Conservation (phyloP, 2,329 filamentous ascomycete species). For the Talaromyces albobiverticillius region DNA sequence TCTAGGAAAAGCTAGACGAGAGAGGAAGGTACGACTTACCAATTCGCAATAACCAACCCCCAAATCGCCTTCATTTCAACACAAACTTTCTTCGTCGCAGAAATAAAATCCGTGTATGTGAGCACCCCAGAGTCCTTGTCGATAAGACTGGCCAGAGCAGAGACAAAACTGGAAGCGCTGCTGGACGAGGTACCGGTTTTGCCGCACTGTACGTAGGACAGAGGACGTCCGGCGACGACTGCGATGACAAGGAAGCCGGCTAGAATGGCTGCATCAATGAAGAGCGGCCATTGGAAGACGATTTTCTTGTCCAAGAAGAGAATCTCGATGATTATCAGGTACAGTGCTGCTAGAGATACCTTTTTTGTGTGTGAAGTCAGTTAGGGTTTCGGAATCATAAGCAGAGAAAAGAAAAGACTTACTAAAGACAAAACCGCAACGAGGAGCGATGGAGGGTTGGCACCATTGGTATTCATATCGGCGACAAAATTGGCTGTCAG, state of each 20-base stretch:
- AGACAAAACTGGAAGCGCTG: conserved; percentile 52
- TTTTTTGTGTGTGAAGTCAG: conserved; percentile 32
- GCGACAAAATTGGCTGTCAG: conserved; percentile 79
- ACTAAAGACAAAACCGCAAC: conserved; percentile 39
- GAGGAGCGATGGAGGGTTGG: conserved; percentile 67
- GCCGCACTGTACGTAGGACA: conserved; percentile 74
- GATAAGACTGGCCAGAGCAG: conserved; percentile 52
- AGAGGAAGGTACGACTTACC: conserved; percentile 46
- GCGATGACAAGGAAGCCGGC: conserved; percentile 76
- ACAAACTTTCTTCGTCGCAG: conserved; percentile 65
- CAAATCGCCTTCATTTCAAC: conserved; percentile 83
- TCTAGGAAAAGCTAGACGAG: no score
- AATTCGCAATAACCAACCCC: conserved; percentile 78
- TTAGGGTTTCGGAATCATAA: conserved; percentile 18
- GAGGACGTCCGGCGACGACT: conserved; percentile 72
- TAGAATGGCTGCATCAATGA: conserved; percentile 66
- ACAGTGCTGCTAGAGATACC: conserved; percentile 76
- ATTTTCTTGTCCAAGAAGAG: conserved; percentile 75
- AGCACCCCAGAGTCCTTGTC: conserved; percentile 44
- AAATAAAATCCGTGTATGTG: conserved; percentile 53
- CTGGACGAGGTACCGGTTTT: conserved; percentile 46
- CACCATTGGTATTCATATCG: conserved; percentile 65
- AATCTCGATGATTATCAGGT: conserved; percentile 75
- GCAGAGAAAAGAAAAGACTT: not conserved
- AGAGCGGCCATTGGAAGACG: conserved; percentile 67